phyloP scores from a whole-genome alignment of 495 filamentous ascomycete species.

The Venustampulla echinocandica region DNA sequence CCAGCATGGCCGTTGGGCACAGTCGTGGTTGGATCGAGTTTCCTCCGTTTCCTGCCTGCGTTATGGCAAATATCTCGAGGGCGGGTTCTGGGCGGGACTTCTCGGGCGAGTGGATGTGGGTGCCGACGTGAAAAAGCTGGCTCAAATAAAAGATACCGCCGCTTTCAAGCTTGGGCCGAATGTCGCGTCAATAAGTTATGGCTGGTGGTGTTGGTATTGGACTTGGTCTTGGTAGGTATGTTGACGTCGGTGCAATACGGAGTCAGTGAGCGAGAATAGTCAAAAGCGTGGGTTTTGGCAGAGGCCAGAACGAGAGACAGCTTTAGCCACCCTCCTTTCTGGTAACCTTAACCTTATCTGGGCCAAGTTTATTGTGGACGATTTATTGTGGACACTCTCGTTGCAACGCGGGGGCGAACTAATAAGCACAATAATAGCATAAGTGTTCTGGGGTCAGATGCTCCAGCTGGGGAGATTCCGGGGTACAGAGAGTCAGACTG shows the following conservation, averaged over 20 bases:
- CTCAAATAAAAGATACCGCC: neutral
- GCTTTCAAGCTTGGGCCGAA: neutral
- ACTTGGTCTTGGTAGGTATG: neutral
- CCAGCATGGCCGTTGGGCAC: neutral
- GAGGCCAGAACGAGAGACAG: neutral
- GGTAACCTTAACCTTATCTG: too few relatives aligned
- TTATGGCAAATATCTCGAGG: neutral
- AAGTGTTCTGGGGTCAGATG: too few relatives aligned
- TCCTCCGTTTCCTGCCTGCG: neutral
- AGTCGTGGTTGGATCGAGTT: slow-evolving; percentile 1
- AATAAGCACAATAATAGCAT: too few relatives aligned
- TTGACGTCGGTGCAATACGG: neutral
- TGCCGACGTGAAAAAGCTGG: neutral
- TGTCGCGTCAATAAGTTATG: neutral
- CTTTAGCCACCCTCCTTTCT: neutral
- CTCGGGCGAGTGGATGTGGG: slow-evolving; percentile 3
- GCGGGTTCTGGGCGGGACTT: neutral
- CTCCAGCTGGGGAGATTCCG: too few relatives aligned
- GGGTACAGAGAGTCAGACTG: too few relatives aligned
- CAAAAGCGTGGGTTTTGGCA: too few relatives aligned
- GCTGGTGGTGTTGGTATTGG: slow-evolving; percentile 1
- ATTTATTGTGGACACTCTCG: too few relatives aligned
- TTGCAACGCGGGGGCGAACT: too few relatives aligned
- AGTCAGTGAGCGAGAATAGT: neutral
- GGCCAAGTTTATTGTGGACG: too few relatives aligned